Percentiles rank a stretch among this genome's conserved stretches.
These are phyloP conservation scores for Blastobotrys mokoenaii DNA, from an alignment of 805 yeast genomes.

Conservation along the genomic window DNA sequence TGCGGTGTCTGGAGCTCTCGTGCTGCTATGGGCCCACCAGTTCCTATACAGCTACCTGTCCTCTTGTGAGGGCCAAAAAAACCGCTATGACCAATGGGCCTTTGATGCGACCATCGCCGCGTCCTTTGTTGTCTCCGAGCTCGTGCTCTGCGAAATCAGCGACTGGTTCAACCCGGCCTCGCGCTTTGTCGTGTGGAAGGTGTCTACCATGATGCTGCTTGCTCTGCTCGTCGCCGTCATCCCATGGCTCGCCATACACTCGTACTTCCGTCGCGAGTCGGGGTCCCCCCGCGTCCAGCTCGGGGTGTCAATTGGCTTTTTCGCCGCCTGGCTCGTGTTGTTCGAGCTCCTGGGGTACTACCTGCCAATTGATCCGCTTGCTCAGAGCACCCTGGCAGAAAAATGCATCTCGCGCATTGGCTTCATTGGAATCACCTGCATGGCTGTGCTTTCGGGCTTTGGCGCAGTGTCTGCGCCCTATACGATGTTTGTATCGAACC, in stretches of 20 bases:
- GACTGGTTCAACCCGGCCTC: constrained; percentile 17
- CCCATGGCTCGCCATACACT: constrained; percentile 23
- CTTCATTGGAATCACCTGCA: constrained; percentile 33
- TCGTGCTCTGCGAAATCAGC: constrained; percentile 32
- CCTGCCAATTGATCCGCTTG: constrained; percentile 18
- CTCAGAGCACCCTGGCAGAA: constrained; percentile 11
- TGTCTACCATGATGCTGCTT: constrained; percentile 20
- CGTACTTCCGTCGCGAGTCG: constrained; percentile 6
- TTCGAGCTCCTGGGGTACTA: constrained; percentile 22
- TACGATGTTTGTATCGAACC: constrained; percentile 26
- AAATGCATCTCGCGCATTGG: constrained; percentile 29
- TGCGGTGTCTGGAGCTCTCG: constrained; percentile 6
- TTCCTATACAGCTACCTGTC: constrained; percentile 5
- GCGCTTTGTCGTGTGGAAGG: constrained; percentile 21
- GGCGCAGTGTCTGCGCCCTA: constrained; percentile 36
- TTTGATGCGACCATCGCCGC: constrained; percentile 14
- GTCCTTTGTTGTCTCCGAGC: constrained; percentile 25
- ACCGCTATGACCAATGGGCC: background rate
- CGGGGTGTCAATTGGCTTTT: constrained; percentile 11
- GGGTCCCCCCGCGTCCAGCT: constrained; percentile 6
- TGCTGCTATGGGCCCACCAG: constrained; percentile 11
- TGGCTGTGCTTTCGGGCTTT: constrained; percentile 34
- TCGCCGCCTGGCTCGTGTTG: constrained; percentile 20
- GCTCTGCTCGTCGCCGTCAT: constrained; percentile 23
- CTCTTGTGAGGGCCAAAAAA: background rate